Evolutionary conservation across 2,329 filamentous ascomycete genomes (phyloP).

Genomic region (Elsinoe arachidis): DNA sequence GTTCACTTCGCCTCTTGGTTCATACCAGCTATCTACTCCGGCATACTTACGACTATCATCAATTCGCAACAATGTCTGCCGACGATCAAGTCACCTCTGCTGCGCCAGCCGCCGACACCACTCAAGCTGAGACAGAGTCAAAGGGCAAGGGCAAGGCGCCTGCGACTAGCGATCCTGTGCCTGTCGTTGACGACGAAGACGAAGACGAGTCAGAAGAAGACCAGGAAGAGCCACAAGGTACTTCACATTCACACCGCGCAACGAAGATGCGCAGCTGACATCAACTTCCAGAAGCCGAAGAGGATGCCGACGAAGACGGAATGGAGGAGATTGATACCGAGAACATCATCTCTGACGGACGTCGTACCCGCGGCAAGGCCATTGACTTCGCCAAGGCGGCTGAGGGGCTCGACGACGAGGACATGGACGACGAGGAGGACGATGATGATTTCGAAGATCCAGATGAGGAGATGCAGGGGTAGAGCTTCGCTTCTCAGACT

Average conservation of each 20-base stretch:
- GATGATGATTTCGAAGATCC: conserved; percentile 30
- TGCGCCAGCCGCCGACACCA: conserved; percentile 12
- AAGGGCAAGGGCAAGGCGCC: conserved; percentile 86
- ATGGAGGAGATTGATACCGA: conserved; percentile 83
- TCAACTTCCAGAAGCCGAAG: conserved; percentile 34
- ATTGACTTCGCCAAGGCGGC: conserved; percentile 93
- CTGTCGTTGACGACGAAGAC: conserved; percentile 67
- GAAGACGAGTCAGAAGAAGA: conserved; percentile 46
- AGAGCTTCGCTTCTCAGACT: conserved; percentile 19
- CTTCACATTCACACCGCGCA: conserved; percentile 7
- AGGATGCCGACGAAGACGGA: conserved; percentile 69
- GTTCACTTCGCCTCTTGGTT: neutral
- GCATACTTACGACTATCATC: neutral
- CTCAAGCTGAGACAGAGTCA: conserved; percentile 38
- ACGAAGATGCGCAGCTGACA: conserved; percentile 3
- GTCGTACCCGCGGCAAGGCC: conserved; percentile 81
- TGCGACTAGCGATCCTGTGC: conserved; percentile 49
- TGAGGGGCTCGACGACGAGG: conserved; percentile 63
- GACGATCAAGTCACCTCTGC: conserved; percentile 8
- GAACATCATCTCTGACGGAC: conserved; percentile 73
- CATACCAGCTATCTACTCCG: no score
- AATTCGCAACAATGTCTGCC: conserved; percentile 6
- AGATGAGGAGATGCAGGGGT: conserved; percentile 20
- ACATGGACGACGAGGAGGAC: conserved; percentile 45
- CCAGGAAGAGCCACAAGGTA: conserved; percentile 30